Conservation (phyloP, 2,329 filamentous ascomycete genomes). For the Fusarium euwallaceae region DNA sequence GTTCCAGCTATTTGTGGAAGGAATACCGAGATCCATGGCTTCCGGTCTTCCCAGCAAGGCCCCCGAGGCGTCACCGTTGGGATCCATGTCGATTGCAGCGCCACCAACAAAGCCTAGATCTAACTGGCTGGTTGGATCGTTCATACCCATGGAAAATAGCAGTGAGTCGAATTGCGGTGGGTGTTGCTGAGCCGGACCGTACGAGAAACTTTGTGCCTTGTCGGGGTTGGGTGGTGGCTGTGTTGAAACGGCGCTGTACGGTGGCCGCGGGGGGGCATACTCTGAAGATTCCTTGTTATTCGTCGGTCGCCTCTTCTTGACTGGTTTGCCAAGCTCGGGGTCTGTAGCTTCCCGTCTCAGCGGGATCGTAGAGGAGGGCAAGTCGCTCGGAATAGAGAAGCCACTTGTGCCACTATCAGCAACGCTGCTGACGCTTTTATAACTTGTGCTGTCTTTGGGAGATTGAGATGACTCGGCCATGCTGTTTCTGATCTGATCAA, state of each 20-base stretch:
- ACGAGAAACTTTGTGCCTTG: constrained; percentile 33
- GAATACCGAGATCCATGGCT: constrained; percentile 44
- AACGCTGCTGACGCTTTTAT: constrained; percentile 9
- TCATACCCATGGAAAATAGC: constrained; percentile 46
- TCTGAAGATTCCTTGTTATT: constrained; percentile 49
- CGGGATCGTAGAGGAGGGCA: constrained; percentile 45
- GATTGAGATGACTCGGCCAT: constrained; percentile 40
- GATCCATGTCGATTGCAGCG: constrained; percentile 47
- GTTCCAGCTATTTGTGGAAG: constrained; percentile 47
- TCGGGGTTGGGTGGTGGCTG: constrained; percentile 36
- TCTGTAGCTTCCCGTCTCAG: constrained; percentile 49
- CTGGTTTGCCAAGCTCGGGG: constrained; percentile 38
- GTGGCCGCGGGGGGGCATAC: constrained; percentile 47
- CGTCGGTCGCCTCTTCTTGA: constrained; percentile 49
- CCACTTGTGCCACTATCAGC: constrained; percentile 16
- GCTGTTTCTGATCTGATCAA: constrained; percentile 59
- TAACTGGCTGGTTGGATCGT: constrained; percentile 40
- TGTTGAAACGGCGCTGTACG: constrained; percentile 40
- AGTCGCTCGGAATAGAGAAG: constrained; percentile 32
- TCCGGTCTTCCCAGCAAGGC: constrained; percentile 30
- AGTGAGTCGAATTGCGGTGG: constrained; percentile 43
- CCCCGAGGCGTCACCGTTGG: constrained; percentile 25
- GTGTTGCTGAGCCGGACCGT: constrained; percentile 24
- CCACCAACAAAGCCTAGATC: constrained; percentile 48
- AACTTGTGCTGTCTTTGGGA: constrained; percentile 37